These are phyloP conservation scores for Amanita brunnescens DNA, from an alignment of 768 basidiomycete species.

Conservation along the genomic window DNA sequence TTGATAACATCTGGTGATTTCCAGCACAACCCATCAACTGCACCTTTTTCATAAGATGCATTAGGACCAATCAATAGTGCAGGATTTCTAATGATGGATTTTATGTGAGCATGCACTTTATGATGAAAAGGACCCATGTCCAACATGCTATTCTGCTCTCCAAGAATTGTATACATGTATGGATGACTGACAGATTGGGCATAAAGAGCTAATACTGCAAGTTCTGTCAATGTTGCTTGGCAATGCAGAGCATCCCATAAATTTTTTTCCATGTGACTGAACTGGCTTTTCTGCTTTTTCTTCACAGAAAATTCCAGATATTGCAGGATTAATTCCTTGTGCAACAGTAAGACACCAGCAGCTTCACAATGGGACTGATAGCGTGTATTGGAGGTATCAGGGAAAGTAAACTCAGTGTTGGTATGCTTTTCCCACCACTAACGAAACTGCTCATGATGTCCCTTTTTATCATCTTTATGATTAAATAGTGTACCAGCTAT, in stretches of 20 bases:
- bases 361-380: slow-evolving; percentile 17
- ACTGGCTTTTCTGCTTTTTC: slow-evolving; percentile 20
- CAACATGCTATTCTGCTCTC: slow-evolving; percentile 15
- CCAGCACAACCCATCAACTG: slow-evolving; percentile 9
- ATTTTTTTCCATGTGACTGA: slow-evolving; percentile 26
- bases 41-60: slow-evolving; percentile 5
- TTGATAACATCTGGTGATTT: background rate
- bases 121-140: slow-evolving; percentile 18
- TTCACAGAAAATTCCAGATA: slow-evolving; percentile 8
- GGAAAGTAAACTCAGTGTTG: background rate
- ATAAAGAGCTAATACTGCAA: slow-evolving; percentile 20
- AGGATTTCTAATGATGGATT: slow-evolving; percentile 14
- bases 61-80: slow-evolving; percentile 18
- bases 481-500: slow-evolving; percentile 11
- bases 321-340: slow-evolving; percentile 14
- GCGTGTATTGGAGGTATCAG: background rate
- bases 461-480: slow-evolving; percentile 10
- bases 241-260: slow-evolving; percentile 16
- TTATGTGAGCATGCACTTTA: slow-evolving; percentile 10
- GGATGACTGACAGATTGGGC: slow-evolving; percentile 14
- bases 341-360: slow-evolving; percentile 16
- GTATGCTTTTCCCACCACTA: background rate
- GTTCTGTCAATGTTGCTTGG: slow-evolving; percentile 19
- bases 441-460: slow-evolving; percentile 4
- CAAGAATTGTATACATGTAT: slow-evolving; percentile 19